Evolutionary conservation across 345 rosid genomes (phyloP).

Genomic region (Combretum micranthum): DNA sequence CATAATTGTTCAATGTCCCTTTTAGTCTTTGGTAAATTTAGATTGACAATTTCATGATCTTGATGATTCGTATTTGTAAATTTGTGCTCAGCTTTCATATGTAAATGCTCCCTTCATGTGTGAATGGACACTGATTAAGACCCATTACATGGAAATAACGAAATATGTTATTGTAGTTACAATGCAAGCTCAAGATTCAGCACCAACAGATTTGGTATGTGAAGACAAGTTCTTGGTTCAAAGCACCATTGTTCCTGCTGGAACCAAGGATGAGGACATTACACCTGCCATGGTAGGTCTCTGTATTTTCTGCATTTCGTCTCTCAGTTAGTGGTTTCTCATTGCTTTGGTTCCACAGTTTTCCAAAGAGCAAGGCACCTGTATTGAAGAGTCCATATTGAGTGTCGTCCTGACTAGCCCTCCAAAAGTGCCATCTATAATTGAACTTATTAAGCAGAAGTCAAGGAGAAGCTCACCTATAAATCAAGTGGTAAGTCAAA

Average conservation of each 20-base stretch:
- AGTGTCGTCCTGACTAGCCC: slow-evolving; percentile 34
- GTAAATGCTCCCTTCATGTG: too few relatives aligned
- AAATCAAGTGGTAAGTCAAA: too few relatives aligned
- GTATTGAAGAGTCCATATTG: slow-evolving; percentile 38
- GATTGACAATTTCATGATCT: too few relatives aligned
- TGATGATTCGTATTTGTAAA: too few relatives aligned
- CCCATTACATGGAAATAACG: too few relatives aligned
- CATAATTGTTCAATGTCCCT: too few relatives aligned
- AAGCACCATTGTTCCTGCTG: slow-evolving; percentile 35
- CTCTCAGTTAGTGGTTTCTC: not conserved
- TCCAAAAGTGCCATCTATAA: too few relatives aligned
- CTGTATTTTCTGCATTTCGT: slow-evolving; percentile 2
- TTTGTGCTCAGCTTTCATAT: too few relatives aligned
- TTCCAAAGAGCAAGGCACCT: slow-evolving; percentile 28
- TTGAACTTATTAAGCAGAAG: too few relatives aligned
- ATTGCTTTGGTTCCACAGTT: slow-evolving; percentile 22
- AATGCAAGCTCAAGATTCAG: slow-evolving; percentile 44
- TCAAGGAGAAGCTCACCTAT: too few relatives aligned
- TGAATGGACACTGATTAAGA: too few relatives aligned
- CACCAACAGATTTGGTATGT: slow-evolving; percentile 45
- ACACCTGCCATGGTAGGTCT: slow-evolving; percentile 27
- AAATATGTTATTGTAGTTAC: slow-evolving; percentile 23
- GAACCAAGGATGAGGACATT: slow-evolving; percentile 36
- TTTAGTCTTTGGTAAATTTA: too few relatives aligned
- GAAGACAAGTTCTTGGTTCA: slow-evolving; percentile 60